Conservation (phyloP, 345 rosid genomes). For the Geranium rotundifolium region DNA sequence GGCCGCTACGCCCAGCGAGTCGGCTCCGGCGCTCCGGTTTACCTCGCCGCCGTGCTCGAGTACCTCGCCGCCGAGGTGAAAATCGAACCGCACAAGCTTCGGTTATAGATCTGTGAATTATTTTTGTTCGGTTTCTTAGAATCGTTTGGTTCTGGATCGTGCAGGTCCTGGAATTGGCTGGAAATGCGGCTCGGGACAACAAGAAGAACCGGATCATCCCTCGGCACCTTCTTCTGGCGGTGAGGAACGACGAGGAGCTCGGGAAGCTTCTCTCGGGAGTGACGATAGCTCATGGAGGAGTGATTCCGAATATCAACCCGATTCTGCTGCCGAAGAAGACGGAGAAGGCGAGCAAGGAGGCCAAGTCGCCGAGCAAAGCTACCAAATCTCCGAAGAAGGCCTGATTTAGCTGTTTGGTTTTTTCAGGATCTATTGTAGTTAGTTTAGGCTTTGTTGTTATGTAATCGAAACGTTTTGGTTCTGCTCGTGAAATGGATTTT, state of each 20-base stretch:
- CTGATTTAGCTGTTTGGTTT: background rate
- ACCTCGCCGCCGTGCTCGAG: conserved; percentile 29
- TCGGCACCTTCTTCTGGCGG: conserved; percentile 14
- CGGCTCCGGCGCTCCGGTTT: conserved; percentile 28
- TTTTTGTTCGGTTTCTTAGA: background rate
- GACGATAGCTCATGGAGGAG: conserved; percentile 20
- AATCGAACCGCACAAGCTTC: background rate
- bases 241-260: conserved; percentile 25
- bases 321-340: conserved; percentile 20
- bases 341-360: conserved; percentile 10
- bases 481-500: no score
- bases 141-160: background rate
- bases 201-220: conserved; percentile 23
- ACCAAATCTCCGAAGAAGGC: conserved; percentile 28
- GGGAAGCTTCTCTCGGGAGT: conserved; percentile 20
- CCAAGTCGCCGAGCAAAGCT: conserved; percentile 22
- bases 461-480: no score
- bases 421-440: no score
- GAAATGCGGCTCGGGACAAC: conserved; percentile 23
- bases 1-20: conserved; percentile 23
- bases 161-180: conserved; percentile 20
- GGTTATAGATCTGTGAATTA: background rate
- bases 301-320: conserved; percentile 20
- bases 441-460: no score
- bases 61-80: conserved; percentile 26